phyloP scores from a whole-genome alignment of 495 filamentous ascomycete genomes.

The Beverwykella pulmonaria region DNA sequence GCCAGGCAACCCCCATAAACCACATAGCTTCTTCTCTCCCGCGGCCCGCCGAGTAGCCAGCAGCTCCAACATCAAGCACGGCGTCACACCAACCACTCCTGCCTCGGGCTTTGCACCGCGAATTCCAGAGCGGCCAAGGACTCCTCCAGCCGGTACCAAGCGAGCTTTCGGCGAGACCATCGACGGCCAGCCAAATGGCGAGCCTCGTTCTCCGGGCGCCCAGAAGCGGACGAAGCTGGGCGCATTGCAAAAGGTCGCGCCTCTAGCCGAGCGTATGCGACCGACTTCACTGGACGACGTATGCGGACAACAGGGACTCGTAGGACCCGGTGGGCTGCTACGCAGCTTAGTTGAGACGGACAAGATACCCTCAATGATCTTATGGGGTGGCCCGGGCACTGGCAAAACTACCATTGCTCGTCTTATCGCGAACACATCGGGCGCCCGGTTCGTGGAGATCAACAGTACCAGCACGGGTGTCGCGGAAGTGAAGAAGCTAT shows the following conservation, averaged over 20 bases:
- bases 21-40: slow-evolving; percentile 72
- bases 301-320: slow-evolving; percentile 80
- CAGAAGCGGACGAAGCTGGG: slow-evolving; percentile 58
- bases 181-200: slow-evolving; percentile 17
- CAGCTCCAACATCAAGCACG: slow-evolving; percentile 36
- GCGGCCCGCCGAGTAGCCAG: slow-evolving; percentile 54
- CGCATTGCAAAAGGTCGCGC: slow-evolving; percentile 68
- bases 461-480: slow-evolving; percentile 90
- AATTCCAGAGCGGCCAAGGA: slow-evolving; percentile 41
- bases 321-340: slow-evolving; percentile 79
- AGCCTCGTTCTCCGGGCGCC: slow-evolving; percentile 51
- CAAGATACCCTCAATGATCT: slow-evolving; percentile 87
- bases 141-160: slow-evolving; percentile 38
- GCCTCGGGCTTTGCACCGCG: slow-evolving; percentile 1
- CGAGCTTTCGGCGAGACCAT: slow-evolving; percentile 41
- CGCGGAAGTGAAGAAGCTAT: slow-evolving; percentile 94
- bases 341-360: slow-evolving; percentile 88
- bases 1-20: slow-evolving; percentile 47
- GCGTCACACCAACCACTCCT: slow-evolving; percentile 18
- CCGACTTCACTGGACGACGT: slow-evolving; percentile 82
- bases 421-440: slow-evolving; percentile 81
- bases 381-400: slow-evolving; percentile 90
- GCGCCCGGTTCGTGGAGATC: slow-evolving; percentile 89
- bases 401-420: slow-evolving; percentile 97
- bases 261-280: slow-evolving; percentile 92